Evolutionary conservation across 805 yeast genomes (phyloP).

Genomic region (Cyberlindnera petersonii): DNA sequence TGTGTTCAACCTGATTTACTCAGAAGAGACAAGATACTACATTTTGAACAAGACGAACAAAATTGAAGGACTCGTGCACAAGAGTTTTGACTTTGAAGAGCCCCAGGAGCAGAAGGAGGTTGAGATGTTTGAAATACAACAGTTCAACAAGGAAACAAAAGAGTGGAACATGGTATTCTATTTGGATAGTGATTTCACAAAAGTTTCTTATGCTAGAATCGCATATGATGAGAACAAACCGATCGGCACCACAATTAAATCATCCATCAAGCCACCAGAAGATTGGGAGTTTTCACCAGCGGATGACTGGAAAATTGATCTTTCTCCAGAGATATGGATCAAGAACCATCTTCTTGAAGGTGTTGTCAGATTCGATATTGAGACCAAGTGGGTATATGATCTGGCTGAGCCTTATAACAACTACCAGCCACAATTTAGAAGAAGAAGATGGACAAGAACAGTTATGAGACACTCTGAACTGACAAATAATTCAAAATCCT

Average conservation of each 20-base stretch:
- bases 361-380: slow-evolving; percentile 59
- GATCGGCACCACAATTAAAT: slow-evolving; percentile 2
- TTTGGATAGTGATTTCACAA: slow-evolving; percentile 48
- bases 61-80: slow-evolving; percentile 40
- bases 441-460: slow-evolving; percentile 64
- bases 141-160: slow-evolving; percentile 41
- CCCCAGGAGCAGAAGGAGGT: slow-evolving; percentile 47
- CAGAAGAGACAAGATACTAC: slow-evolving; percentile 61
- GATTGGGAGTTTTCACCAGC: slow-evolving; percentile 50
- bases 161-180: slow-evolving; percentile 66
- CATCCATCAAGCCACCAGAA: slow-evolving; percentile 48
- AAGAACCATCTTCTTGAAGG: slow-evolving; percentile 42
- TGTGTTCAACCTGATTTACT: slow-evolving; percentile 45
- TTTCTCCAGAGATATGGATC: slow-evolving; percentile 64
- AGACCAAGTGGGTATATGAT: slow-evolving; percentile 87
- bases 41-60: slow-evolving; percentile 45
- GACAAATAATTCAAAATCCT: slow-evolving; percentile 2
- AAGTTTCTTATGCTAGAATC: slow-evolving; percentile 39
- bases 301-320: slow-evolving; percentile 62
- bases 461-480: slow-evolving; percentile 28
- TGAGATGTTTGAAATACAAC: slow-evolving; percentile 68
- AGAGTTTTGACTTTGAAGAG: slow-evolving; percentile 37
- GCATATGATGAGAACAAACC: not conserved
- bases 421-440: slow-evolving; percentile 40
- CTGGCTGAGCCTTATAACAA: slow-evolving; percentile 25